These are phyloP conservation scores for Lignosus rhinocerotis DNA, from an alignment of 1,284 basidiomycete genomes.

Conservation along the genomic window DNA sequence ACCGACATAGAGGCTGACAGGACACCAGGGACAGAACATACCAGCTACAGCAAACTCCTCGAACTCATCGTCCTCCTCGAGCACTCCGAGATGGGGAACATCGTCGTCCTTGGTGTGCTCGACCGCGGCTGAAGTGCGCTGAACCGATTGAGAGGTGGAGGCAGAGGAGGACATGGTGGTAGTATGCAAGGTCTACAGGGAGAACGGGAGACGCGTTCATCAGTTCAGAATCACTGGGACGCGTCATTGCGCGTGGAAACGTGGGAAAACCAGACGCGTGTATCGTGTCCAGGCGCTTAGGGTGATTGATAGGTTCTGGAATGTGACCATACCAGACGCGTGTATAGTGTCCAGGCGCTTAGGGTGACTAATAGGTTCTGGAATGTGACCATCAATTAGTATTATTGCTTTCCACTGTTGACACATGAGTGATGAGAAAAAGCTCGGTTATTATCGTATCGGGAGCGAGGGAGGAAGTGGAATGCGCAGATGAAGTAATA, in stretches of 20 bases:
- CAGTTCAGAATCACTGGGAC: conserved; percentile 20
- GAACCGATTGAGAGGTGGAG: conserved; percentile 39
- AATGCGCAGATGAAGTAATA: too few species aligned
- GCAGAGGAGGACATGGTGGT: conserved; percentile 34
- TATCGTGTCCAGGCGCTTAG: too few species aligned
- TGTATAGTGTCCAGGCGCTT: too few species aligned
- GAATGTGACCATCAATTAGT: too few species aligned
- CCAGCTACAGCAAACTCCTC: conserved; percentile 79
- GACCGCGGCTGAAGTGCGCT: conserved; percentile 31
- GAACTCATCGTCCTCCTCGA: conserved; percentile 86
- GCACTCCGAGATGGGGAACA: conserved; percentile 62
- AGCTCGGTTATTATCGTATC: too few species aligned
- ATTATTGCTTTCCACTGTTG: too few species aligned
- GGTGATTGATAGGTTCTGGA: too few species aligned
- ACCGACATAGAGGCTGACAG: not conserved
- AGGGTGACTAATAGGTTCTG: too few species aligned
- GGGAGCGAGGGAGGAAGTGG: too few species aligned
- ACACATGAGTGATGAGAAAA: too few species aligned
- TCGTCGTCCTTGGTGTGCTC: conserved; percentile 43
- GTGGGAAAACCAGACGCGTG: conserved; percentile 21
- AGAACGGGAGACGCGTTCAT: not conserved
- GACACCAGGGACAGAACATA: conserved; percentile 29
- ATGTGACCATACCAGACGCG: too few species aligned
- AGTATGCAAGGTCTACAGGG: not conserved
- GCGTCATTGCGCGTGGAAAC: conserved; percentile 27